Evolutionary conservation across 805 yeast genomes (phyloP).

Genomic region (Lipomyces mesembrius): DNA sequence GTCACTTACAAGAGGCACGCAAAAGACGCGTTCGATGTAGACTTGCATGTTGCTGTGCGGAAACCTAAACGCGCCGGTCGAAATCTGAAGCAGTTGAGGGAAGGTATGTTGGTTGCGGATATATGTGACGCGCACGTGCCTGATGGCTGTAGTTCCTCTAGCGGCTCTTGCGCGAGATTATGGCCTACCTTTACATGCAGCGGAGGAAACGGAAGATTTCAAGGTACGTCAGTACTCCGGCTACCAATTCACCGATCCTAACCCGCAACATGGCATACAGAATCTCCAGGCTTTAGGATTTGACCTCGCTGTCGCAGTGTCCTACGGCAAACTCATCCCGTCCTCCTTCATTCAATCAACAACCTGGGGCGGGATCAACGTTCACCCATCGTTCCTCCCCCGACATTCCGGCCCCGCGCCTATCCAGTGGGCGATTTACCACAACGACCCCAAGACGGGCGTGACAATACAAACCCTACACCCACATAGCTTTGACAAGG

Average conservation of each 20-base stretch:
- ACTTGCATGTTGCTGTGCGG: constrained; percentile 64
- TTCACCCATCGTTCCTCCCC: constrained; percentile 91
- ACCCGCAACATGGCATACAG: background rate
- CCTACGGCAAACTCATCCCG: constrained; percentile 86
- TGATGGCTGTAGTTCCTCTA: constrained; percentile 23
- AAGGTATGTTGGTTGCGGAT: constrained; percentile 57
- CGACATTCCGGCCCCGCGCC: constrained; percentile 87
- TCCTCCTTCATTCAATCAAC: constrained; percentile 54
- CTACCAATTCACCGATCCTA: background rate
- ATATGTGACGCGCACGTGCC: constrained; percentile 45
- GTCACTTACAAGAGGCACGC: constrained; percentile 1
- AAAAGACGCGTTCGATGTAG: constrained; percentile 29
- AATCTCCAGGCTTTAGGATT: constrained; percentile 42
- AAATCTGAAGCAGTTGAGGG: constrained; percentile 51
- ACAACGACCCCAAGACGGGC: constrained; percentile 68
- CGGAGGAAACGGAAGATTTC: constrained; percentile 56
- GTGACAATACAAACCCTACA: constrained; percentile 89
- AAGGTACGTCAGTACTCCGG: constrained; percentile 9
- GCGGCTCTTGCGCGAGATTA: constrained; percentile 19
- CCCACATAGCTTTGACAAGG: constrained; percentile 83
- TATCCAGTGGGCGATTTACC: constrained; percentile 73
- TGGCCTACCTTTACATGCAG: constrained; percentile 52
- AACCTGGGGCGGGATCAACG: constrained; percentile 75
- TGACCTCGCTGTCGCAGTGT: constrained; percentile 84
- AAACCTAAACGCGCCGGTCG: constrained; percentile 67